Evolutionary conservation across 306 rosid genomes (phyloP), one percentile per base, ranked within the genome.

Genomic region (Quercus gilva): DNA sequence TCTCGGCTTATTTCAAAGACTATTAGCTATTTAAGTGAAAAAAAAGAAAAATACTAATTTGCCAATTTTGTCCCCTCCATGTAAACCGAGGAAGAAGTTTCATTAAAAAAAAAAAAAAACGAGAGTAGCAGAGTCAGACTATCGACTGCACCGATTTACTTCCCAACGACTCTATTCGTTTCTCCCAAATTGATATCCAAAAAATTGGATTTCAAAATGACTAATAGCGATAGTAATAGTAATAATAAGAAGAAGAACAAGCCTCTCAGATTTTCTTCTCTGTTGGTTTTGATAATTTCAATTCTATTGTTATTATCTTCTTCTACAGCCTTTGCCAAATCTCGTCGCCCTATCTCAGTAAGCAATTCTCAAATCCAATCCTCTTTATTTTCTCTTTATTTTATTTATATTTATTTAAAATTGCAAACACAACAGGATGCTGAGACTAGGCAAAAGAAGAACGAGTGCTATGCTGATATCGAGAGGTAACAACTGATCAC

Each of bases 381-480:
- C 21, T 65, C 76, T 41, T 10, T 33, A 14, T 26, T 6, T 52
- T 52, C 31, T 3, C 37, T 8, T 3, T 7, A 23, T 3, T 59
- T 14, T 59, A 1, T 20, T n/a, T n/a, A 11, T n/a, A 31, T 35
- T 73, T 74, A 18, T 11, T 60, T 7, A 8, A 41, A 18, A 78
- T 21, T 82, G 72, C 37, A 51, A 59, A 59, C 76, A 9, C 72
- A 73, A 49, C 89, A 94, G 98, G 97, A 92, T 21, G n/a, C 56
- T 76, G 94, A 92, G 82, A 86, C 79, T 25, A 88, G 95, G 83
- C 87, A 90, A 76, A 91, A 80, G 90, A 94, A 90, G 85, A 83
- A 85, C 85, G 93, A 94, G 74, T 94, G 97, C 77, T 91, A 92
- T 74, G 90, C 88, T 14, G 98, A 94, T 78, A 89, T 94, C 52